Conservation (phyloP, 441 rosid species). For the Biscutella laevigata region DNA sequence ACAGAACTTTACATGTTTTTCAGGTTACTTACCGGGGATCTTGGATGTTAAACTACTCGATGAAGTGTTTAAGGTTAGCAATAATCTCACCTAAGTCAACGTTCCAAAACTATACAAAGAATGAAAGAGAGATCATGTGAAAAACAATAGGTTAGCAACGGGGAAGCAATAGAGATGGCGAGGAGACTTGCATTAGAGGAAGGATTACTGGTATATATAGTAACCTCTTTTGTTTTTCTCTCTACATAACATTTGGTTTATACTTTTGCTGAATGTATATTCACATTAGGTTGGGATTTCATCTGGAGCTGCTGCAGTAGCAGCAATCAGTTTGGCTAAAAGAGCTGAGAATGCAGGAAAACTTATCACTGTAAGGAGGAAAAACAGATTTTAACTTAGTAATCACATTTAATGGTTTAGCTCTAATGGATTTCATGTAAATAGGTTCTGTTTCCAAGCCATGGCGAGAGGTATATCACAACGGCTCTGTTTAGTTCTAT, state of each 20-base stretch:
- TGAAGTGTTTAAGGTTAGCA: slow-evolving; percentile 68
- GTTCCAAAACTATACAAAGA: neutral
- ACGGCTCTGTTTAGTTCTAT: slow-evolving; percentile 66
- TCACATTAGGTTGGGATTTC: slow-evolving; percentile 73
- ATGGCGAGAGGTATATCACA: slow-evolving; percentile 81
- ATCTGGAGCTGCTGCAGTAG: slow-evolving; percentile 91
- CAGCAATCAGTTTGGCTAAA: slow-evolving; percentile 66
- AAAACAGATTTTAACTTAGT: neutral
- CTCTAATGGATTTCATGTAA: slow-evolving; percentile 1
- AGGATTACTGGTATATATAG: slow-evolving; percentile 71
- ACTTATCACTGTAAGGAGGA: slow-evolving; percentile 55
- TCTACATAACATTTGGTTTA: neutral
- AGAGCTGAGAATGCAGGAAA: slow-evolving; percentile 86
- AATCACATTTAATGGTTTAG: neutral
- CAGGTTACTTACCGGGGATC: slow-evolving; percentile 73
- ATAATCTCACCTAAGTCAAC: neutral
- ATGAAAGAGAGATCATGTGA: neutral
- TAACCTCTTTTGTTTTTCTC: neutral
- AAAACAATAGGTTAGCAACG: slow-evolving; percentile 56
- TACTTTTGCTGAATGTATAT: neutral
- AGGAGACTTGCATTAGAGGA: slow-evolving; percentile 86
- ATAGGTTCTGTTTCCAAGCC: slow-evolving; percentile 94
- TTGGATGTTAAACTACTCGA: slow-evolving; percentile 78
- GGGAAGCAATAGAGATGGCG: slow-evolving; percentile 83
- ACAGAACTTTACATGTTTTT: slow-evolving; percentile 2